phyloP scores from a whole-genome alignment of 2,329 filamentous ascomycete genomes.

The Diaporthe vaccinii region DNA sequence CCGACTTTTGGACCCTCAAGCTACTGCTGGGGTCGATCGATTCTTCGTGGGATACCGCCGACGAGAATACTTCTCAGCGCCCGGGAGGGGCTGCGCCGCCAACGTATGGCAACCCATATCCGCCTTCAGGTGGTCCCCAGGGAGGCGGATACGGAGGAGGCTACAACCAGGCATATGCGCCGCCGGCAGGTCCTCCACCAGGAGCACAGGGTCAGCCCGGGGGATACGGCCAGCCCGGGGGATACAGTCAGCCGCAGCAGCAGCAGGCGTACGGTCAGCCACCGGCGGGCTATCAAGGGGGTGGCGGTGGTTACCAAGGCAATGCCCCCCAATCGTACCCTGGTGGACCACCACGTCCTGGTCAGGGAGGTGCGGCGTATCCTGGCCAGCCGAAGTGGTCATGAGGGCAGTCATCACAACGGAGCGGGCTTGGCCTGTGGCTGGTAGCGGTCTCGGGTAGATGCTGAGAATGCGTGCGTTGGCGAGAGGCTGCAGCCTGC shows the following conservation, averaged over 20 bases:
- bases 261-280: not conserved
- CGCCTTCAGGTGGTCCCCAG: not conserved
- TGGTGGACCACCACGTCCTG: constrained; percentile 3
- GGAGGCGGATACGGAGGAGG: not conserved
- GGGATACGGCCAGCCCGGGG: not conserved
- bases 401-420: not conserved
- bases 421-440: not conserved
- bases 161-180: constrained; percentile 1
- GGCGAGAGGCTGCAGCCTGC: not conserved
- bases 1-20: constrained; percentile 21
- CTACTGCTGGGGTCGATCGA: not conserved
- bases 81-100: not conserved
- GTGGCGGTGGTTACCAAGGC: not conserved
- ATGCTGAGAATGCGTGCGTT: not conserved
- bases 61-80: not conserved
- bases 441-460: no score
- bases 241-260: not conserved
- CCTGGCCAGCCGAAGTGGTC: constrained; percentile 18
- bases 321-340: not conserved
- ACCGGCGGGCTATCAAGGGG: not conserved
- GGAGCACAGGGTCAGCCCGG: not conserved
- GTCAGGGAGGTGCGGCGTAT: not conserved
- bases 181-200: not conserved
- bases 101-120: not conserved
- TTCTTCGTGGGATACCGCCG: not conserved